Evolutionary conservation across 192 early-diverging fungal species (phyloP).

Genomic region (Mortierella alpina): DNA sequence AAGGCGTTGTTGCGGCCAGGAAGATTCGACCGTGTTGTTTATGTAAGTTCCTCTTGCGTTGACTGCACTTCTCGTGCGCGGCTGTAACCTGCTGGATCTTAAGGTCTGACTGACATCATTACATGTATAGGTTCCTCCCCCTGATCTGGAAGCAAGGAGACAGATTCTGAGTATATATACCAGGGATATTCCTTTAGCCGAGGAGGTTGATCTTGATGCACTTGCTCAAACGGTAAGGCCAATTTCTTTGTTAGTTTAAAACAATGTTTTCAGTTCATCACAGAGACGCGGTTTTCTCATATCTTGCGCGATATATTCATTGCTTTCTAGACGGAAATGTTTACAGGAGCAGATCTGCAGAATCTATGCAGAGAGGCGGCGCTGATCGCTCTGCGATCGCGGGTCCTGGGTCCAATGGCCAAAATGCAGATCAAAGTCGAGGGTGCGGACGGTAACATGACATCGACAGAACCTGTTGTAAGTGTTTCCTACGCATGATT

Average conservation of each 20-base stretch:
- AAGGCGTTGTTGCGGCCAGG: conserved; percentile 87
- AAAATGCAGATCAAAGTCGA: background rate
- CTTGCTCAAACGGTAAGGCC: conserved; percentile 59
- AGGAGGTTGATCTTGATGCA: conserved; percentile 60
- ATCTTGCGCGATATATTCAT: background rate
- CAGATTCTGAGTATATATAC: conserved; percentile 66
- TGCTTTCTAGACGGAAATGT: conserved; percentile 60
- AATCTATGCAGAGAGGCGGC: conserved; percentile 68
- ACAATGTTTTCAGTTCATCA: background rate
- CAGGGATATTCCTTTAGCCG: conserved; percentile 58
- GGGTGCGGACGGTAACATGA: no score
- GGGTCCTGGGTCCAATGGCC: conserved; percentile 10
- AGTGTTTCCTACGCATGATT: background rate
- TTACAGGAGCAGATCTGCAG: conserved; percentile 64
- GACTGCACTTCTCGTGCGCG: background rate
- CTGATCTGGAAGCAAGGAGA: conserved; percentile 57
- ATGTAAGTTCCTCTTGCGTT: conserved; percentile 61
- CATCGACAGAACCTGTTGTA: conserved; percentile 31
- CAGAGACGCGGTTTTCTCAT: background rate
- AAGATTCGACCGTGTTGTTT: conserved; percentile 83
- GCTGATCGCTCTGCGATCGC: conserved; percentile 55
- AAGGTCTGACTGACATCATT: background rate
- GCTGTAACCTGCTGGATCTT: background rate
- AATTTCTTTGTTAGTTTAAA: background rate
- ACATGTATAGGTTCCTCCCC: conserved; percentile 58